Percentiles rank a stretch among this genome's conserved stretches.
Evolutionary conservation across 345 rosid species (phyloP).

Genomic region (Eucalyptus marginata): DNA sequence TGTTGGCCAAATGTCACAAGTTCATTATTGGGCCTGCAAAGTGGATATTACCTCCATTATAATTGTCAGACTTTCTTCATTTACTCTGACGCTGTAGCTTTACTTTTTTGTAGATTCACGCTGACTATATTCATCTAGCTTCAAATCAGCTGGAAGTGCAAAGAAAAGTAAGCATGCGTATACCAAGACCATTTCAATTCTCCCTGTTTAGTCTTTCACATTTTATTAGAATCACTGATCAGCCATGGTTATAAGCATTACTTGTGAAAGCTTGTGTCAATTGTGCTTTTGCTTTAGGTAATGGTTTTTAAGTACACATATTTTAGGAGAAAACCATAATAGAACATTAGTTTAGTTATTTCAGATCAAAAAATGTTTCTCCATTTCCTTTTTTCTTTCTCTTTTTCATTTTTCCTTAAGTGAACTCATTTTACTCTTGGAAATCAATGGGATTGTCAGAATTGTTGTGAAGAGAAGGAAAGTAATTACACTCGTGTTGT

Average conservation of each 20-base stretch:
- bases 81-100: background rate
- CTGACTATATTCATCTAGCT: slow-evolving; percentile 80
- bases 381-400: fast-evolving
- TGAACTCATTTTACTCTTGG: background rate
- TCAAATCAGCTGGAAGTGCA: slow-evolving; percentile 71
- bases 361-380: background rate
- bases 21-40: background rate
- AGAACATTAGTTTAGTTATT: background rate
- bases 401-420: fast-evolving
- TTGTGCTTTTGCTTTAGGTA: background rate
- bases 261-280: background rate
- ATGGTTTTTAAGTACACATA: background rate
- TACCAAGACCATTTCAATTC: background rate
- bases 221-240: background rate
- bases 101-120: slow-evolving; percentile 41
- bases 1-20: background rate
- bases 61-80: background rate
- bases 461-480: background rate
- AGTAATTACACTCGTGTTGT: background rate
- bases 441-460: background rate
- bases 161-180: slow-evolving; percentile 53
- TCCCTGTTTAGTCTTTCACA: background rate
- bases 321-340: background rate
- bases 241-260: background rate
- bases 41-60: background rate